Percentiles rank a stretch among this genome's conserved stretches.
Evolutionary conservation across 495 filamentous ascomycete species (phyloP).

Genomic region (Podospora comata): DNA sequence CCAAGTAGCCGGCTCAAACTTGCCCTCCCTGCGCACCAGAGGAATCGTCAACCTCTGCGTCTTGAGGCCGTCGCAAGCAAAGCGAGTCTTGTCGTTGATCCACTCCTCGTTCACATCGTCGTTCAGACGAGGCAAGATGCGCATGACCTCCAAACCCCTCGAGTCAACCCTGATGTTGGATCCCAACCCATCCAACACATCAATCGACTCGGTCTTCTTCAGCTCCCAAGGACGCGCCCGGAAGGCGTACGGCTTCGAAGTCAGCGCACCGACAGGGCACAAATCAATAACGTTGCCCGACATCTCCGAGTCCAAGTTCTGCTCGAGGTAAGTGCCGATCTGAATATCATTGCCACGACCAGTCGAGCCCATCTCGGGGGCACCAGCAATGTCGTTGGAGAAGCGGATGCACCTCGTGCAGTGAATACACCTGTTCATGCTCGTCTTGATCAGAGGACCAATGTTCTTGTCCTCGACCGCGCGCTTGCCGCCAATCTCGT

Average conservation of each 20-base stretch:
- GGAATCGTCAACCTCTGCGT: slow-evolving; percentile 92
- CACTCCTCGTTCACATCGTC: slow-evolving; percentile 99
- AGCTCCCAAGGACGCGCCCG: slow-evolving; percentile 95
- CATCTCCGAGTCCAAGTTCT: slow-evolving; percentile 84
- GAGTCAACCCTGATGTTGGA: slow-evolving; percentile 93
- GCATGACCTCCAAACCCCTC: slow-evolving; percentile 94
- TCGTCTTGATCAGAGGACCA: slow-evolving; percentile 96
- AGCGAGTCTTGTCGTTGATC: slow-evolving; percentile 98
- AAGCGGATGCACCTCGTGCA: slow-evolving; percentile 97
- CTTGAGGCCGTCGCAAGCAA: slow-evolving; percentile 95
- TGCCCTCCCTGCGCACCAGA: slow-evolving; percentile 78
- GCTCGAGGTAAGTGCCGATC: slow-evolving; percentile 96
- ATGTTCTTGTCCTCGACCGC: slow-evolving; percentile 99
- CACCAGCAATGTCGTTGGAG: slow-evolving; percentile 94
- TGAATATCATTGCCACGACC: slow-evolving; percentile 96
- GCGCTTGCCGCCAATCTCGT: slow-evolving; percentile 91
- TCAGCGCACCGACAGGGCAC: slow-evolving; percentile 93
- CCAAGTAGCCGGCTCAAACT: slow-evolving; percentile 89
- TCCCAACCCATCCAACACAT: slow-evolving; percentile 87
- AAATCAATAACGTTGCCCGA: slow-evolving; percentile 98
- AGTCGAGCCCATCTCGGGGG: slow-evolving; percentile 88
- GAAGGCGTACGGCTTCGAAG: slow-evolving; percentile 97
- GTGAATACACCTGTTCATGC: slow-evolving; percentile 99
- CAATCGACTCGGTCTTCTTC: slow-evolving; percentile 87
- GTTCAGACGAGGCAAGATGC: slow-evolving; percentile 85